Evolutionary conservation across 1,284 basidiomycete genomes (phyloP).

Genomic region (Pseudozyma pruni): DNA sequence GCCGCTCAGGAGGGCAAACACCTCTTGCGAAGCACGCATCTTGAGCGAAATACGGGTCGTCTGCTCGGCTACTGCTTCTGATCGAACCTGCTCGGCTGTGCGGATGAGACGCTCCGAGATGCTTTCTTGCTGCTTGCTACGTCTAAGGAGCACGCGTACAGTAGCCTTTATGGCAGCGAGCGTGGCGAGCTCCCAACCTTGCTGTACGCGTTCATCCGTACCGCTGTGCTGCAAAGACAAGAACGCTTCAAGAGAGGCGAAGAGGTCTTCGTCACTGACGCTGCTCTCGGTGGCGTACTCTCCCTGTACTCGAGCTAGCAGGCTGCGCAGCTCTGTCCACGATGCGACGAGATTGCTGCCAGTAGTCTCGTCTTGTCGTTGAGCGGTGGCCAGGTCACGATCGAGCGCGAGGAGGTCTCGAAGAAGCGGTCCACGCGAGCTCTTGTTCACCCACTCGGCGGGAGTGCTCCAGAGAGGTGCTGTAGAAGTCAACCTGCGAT

Average conservation of each 20-base stretch:
- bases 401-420: slow-evolving; percentile 28
- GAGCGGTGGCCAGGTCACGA: slow-evolving; percentile 10
- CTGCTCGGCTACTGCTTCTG: slow-evolving; percentile 9
- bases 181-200: slow-evolving; percentile 19
- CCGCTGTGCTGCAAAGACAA: background rate
- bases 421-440: slow-evolving; percentile 18
- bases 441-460: slow-evolving; percentile 33
- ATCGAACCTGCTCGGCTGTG: slow-evolving; percentile 4
- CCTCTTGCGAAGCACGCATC: slow-evolving; percentile 27
- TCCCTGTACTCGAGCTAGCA: slow-evolving; percentile 17
- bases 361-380: background rate
- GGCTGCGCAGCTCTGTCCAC: slow-evolving; percentile 22
- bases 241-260: slow-evolving; percentile 14
- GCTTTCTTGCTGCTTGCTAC: slow-evolving; percentile 2
- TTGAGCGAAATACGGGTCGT: slow-evolving; percentile 11
- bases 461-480: slow-evolving; percentile 21
- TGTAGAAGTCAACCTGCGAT: slow-evolving; percentile 13
- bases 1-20: slow-evolving; percentile 1
- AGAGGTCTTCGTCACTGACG: slow-evolving; percentile 6
- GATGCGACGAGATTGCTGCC: background rate
- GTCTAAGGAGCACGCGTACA: slow-evolving; percentile 9
- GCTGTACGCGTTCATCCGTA: background rate
- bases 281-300: slow-evolving; percentile 20
- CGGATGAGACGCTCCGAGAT: slow-evolving; percentile 7
- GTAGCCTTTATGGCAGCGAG: slow-evolving; percentile 16